Base-by-base conservation (phyloP, 2,329 filamentous ascomycete species). In the Teratosphaeriaceae sp. region DNA sequence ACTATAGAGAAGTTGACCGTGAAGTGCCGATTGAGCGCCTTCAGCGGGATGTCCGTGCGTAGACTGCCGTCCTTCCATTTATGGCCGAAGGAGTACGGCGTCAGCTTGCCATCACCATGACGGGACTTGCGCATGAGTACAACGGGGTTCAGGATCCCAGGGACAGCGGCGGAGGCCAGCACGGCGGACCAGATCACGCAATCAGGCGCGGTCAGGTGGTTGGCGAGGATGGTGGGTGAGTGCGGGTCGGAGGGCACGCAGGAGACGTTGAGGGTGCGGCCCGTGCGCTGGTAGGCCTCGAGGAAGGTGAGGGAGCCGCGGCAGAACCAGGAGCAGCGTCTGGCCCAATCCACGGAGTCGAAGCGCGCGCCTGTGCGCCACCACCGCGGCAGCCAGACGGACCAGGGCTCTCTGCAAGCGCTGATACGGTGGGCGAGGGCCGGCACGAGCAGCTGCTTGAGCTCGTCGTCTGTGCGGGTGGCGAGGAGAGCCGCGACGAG, bases 141-240 rank as follows among this genome's bases (percentile, higher is more conserved):
- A 2, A 94, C 86, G 0, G 92, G 92, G 59, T 97, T 97, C 26
- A 97, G 71, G 44, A 98, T 97, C 1, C 92, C 92, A 0, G 92
- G 92, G 0, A 98, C 92, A 3, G 92, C 92, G 3, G 92, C 92
- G 5, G 89, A 96, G 1, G 92, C 92, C 34, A 98, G 70, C 2
- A 97, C 88, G 2, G 92, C 90, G 9, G 88, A 95, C 92, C 94
- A 98, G 49, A 98, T 94, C 30, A 98, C 92, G 60, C 92, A 98
- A 68, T 98, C 88, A 0, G 92, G 92, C 18, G 85, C 85, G 1
- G 92, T 97, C 23, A 96, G 76, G 62, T 97, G 95, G 66, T 98
- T 98, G 59, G 88, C 88, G 6, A 98, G 74, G 51, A 98, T 95
- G 0, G 88, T 82, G 2, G 81, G 90, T 33, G 87, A 94, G 65